Evolutionary conservation across 2,329 filamentous ascomycete genomes (phyloP), one percentile per base, ranked within the genome.

Genomic region (Sporothrix humicola): DNA sequence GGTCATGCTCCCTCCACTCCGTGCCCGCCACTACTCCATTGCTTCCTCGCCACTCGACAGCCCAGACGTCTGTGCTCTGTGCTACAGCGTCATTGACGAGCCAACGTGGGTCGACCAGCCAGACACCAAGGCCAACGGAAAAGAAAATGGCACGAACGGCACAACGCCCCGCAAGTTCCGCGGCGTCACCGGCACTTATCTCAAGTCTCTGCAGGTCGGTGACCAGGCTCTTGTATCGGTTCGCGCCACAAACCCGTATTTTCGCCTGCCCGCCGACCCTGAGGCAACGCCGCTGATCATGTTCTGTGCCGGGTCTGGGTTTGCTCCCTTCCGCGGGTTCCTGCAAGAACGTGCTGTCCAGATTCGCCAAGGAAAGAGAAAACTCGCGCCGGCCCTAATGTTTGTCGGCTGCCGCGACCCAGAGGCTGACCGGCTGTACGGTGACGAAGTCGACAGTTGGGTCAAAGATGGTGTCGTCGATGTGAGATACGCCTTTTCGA

Each of bases 11-110:
- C 89, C 89, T 0, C 88, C 91, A 0, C 90, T 93, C 87, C 77
- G 81, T 2, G 76, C 79, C 1, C 78, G 82, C 0, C 81, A 82
- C 73, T 83, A 83, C 77, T 93, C 90, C 23, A 93, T 94, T 78
- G 93, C 92, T 0, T 93, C 91, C 0, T 93, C 91, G 0, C 91
- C 92, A 0, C 84, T 93, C 0, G 84, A 83, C 83, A 87, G 0
- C 83, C 23, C 73, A 26, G 20, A 26, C 23, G 20, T 84, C 73
- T 86, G 87, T 73, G 89, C 90, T 0, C 84, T 94, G 26, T 93
- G 91, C 4, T 93, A 91, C 82, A 86, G 86, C 2, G 87, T 94
- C 0, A 85, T 92, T 65, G 86, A 91, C 72, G 84, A 84, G 4
- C 86, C 87, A 89, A 89, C 71, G 88, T 90, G 1, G 66, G 66